Evolutionary conservation across 2,329 filamentous ascomycete species (phyloP), one percentile per base, ranked within the genome.

Genomic region (Penicillium sp.): DNA sequence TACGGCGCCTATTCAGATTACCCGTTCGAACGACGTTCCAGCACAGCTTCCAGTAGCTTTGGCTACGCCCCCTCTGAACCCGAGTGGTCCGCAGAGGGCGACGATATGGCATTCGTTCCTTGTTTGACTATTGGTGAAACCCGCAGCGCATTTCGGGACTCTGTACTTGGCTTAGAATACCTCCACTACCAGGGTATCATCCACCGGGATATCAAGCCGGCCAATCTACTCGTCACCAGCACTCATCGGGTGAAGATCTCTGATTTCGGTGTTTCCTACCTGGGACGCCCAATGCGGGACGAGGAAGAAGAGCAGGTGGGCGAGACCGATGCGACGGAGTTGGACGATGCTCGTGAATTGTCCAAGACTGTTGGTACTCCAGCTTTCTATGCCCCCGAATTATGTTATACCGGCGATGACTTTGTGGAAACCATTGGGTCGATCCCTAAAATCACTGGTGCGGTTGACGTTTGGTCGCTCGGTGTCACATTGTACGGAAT

Each of bases 311-410:
- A 91, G 58, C 89, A 92, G 57, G 75, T 87, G 80, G 89, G 89
- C 4, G 90, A 96, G 71, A 90, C 88, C 0, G 93, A 97, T 73
- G 89, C 90, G 12, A 87, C 86, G 41, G 91, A 96, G 68, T 86
- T 96, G 58, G 93, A 97, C 66, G 91, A 97, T 71, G 93, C 96
- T 61, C 86, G 96, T 59, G 94, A 97, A 73, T 81, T 99, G n/a
- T 93, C 94, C 59, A 97, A 97, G 80, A 97, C 94, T 1, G 94
- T 97, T 6, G 94, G 94, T 52, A 99, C 94, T 0, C 94, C 94
- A 6, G 94, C 93, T 1, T 99, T 99, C 77, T 99, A 97, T 71
- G 94, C 94, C 1, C 94, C 94, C 4, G 94, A 99, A 74, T 82
- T 99, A 38, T 99, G 94, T 77, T 94, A 93, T 72, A 96, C 91